Evolutionary conservation across 768 basidiomycete genomes (phyloP).

Genomic region (Rhodotorula kratochvilovae): DNA sequence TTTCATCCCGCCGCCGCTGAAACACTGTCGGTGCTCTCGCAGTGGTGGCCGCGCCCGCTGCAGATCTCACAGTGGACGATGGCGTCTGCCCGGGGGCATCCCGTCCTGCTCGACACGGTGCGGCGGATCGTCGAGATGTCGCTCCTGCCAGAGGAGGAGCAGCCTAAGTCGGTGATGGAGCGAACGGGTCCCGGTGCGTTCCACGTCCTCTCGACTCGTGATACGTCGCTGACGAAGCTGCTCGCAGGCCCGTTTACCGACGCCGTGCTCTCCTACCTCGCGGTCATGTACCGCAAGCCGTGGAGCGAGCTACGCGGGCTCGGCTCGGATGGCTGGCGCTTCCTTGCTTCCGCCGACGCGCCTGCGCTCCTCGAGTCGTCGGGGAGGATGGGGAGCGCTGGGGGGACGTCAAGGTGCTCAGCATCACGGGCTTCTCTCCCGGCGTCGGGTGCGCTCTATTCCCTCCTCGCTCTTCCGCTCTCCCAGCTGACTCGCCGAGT

Average conservation of each 20-base stretch:
- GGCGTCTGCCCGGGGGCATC: slow-evolving; percentile 49
- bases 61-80: slow-evolving; percentile 54
- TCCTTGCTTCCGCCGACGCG: background rate
- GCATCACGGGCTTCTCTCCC: slow-evolving; percentile 48
- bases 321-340: slow-evolving; percentile 25
- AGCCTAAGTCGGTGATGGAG: slow-evolving; percentile 49
- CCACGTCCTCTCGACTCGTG: background rate
- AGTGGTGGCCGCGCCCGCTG: slow-evolving; percentile 49
- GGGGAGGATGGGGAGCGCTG: slow-evolving; percentile 39
- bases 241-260: slow-evolving; percentile 44
- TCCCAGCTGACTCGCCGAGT: too few species aligned
- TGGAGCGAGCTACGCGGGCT: slow-evolving; percentile 49
- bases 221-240: background rate
- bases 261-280: slow-evolving; percentile 48
- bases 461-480: background rate
- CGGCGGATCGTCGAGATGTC: slow-evolving; percentile 46
- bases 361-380: background rate
- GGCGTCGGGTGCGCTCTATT: slow-evolving; percentile 40
- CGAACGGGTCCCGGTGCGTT: slow-evolving; percentile 49
- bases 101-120: slow-evolving; percentile 50
- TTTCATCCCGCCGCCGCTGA: background rate
- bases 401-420: slow-evolving; percentile 50
- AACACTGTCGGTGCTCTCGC: background rate
- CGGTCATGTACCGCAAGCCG: slow-evolving; percentile 46
- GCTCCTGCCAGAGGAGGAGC: slow-evolving; percentile 38